phyloP scores from a whole-genome alignment of 2,329 filamentous ascomycete genomes.

The Botrytis elliptica region DNA sequence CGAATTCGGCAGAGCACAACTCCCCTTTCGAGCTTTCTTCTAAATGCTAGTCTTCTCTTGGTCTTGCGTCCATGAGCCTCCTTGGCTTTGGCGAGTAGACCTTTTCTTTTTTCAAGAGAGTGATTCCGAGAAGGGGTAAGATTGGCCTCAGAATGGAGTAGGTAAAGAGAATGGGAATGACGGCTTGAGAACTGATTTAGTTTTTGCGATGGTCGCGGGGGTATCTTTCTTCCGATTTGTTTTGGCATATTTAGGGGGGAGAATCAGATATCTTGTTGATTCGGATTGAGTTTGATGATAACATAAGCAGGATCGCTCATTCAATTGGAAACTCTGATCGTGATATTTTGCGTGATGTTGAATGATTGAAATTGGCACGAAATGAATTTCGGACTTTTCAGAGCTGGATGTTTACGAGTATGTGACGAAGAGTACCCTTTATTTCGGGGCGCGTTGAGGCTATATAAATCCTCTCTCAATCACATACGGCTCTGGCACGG shows the following conservation, averaged over 20 bases:
- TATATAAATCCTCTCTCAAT: neutral
- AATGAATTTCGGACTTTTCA: neutral
- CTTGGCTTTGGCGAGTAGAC: neutral
- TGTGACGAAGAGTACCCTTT: neutral
- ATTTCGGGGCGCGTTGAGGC: neutral
- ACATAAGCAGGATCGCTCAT: accelerated
- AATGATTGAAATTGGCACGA: neutral
- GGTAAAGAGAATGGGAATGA: neutral
- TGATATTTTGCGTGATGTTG: too few species aligned
- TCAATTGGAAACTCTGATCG: neutral
- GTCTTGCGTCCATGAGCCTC: neutral
- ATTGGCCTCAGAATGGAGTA: neutral
- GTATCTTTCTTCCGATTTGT: too few species aligned
- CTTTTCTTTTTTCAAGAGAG: neutral
- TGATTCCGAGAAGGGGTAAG: neutral
- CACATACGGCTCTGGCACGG: neutral
- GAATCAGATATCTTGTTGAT: neutral
- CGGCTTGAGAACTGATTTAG: neutral
- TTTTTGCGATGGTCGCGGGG: neutral
- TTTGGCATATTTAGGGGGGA: neutral
- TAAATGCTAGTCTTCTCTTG: neutral
- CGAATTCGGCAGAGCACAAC: neutral
- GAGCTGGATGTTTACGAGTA: neutral
- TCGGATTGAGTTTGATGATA: neutral
- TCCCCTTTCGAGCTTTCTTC: neutral